A percentile compares a stretch with the other conserved stretches of the same genome.
Conservation (phyloP, 1,284 basidiomycete species). For the Cryptococcus sp. region DNA sequence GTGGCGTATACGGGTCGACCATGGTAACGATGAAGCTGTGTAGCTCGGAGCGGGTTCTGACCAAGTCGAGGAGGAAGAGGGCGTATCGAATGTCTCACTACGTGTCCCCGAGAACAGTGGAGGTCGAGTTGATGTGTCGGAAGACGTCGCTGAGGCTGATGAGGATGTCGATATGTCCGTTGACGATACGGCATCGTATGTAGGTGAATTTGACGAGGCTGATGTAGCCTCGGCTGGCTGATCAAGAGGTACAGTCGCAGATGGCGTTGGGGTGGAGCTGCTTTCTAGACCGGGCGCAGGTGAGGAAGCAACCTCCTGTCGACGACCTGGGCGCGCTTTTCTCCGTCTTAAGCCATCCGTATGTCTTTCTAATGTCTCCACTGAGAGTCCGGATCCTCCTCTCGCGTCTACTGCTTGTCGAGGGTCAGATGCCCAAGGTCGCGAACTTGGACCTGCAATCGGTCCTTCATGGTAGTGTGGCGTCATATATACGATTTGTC, state of each 20-base stretch:
- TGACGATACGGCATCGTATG: too few species aligned
- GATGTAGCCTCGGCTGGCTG: constrained; percentile 1
- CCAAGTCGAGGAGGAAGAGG: constrained; percentile 5
- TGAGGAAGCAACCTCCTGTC: neutral
- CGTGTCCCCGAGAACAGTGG: constrained; percentile 7
- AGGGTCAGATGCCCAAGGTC: constrained; percentile 7
- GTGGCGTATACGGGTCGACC: constrained; percentile 10
- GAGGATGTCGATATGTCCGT: too few species aligned
- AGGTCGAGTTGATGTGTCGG: constrained; percentile 2
- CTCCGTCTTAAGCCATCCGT: neutral
- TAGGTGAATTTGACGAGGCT: neutral
- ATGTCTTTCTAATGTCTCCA: neutral
- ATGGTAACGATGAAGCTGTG: constrained; percentile 4
- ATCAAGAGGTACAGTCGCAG: neutral
- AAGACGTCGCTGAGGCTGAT: too few species aligned
- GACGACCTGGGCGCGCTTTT: neutral
- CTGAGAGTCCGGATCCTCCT: neutral
- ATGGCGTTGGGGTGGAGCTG: neutral
- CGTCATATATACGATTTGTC: neutral
- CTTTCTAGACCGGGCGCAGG: too few species aligned
- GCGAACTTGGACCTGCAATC: constrained; percentile 16
- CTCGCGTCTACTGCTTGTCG: neutral
- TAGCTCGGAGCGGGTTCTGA: constrained; percentile 2
- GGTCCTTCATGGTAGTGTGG: constrained; percentile 7
- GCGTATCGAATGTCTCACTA: neutral